Evolutionary conservation across 2,329 filamentous ascomycete genomes (phyloP), one percentile per base, ranked within the genome.

Genomic region (Furcasterigmium furcatum): DNA sequence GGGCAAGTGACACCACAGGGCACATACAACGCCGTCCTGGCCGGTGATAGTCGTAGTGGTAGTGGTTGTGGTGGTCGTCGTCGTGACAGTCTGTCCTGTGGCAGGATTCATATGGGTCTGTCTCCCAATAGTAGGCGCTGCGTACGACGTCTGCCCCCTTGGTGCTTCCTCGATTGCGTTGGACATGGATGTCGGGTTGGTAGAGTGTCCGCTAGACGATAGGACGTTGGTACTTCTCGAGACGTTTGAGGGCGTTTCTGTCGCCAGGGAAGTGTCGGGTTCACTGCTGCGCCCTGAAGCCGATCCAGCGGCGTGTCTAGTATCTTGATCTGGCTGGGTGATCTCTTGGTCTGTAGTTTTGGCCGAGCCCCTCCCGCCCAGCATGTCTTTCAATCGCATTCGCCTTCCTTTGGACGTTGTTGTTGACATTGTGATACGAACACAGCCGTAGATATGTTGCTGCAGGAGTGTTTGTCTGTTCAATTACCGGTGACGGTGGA

Each of bases 41-140:
- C 43, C 43, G 1, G 50, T 52, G 3, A 50, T 47, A 7, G 50
- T 52, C 9, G 50, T 52, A 5, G 50, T 52, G 2, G 50, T 52
- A 4, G 50, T 52, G 2, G 50, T 52, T 3, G 50, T 52, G 1
- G 50, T 52, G 3, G 42, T 44, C 2, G 42, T 44, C 16, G 50
- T 52, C n/a, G 50, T 52, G 9, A 52, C 18, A 8, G 43, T 48
- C 38, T 50, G 50, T 5, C 50, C 50, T 16, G 41, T 52, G 22
- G 21, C 39, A 4, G 50, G 47, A 29, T 52, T 48, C 12, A 19
- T 44, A 9, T 46, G 42, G 5, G 50, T 52, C 38, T 52, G 47
- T 20, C 44, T 42, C 29, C 22, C 46, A 20, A 52, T 47, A 13
- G 47, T 50, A 4, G 50, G 50, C 20, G 44, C 45, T 7, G 47